These are phyloP conservation scores for Blastocystis sp. DNA, from an alignment of 352 stramenopile genomes.

Conservation along the genomic window DNA sequence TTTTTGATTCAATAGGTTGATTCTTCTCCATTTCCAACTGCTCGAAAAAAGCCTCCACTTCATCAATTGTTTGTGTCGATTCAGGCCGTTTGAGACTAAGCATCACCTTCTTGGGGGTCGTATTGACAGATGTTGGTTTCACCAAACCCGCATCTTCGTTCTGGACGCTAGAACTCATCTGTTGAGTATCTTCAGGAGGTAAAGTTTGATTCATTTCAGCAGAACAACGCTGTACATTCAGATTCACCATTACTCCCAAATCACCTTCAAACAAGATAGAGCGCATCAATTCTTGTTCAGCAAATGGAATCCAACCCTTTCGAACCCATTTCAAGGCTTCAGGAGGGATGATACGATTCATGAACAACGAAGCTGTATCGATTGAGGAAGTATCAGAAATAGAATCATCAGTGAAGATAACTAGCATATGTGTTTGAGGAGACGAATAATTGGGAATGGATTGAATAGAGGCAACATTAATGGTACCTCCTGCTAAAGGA, in stretches of 20 bases:
- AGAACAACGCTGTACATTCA: no score
- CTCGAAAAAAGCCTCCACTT: slow-evolving; percentile 6
- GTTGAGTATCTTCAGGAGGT: no score
- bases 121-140: not conserved
- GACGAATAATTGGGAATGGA: not conserved
- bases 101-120: not conserved
- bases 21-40: not conserved
- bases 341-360: not conserved
- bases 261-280: not conserved
- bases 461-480: not conserved
- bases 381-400: not conserved
- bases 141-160: not conserved
- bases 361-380: not conserved
- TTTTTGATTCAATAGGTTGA: not conserved
- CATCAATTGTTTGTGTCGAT: not conserved
- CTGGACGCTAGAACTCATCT: no score
- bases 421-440: not conserved
- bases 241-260: not conserved
- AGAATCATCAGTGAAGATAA: not conserved
- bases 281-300: slow-evolving; percentile 40
- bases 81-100: not conserved
- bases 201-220: no score
- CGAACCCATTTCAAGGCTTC: not conserved
- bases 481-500: not conserved
- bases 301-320: slow-evolving; percentile 8